Base-by-base conservation (phyloP, 2,329 filamentous ascomycete species). In the Botrytis sinoallii region DNA sequence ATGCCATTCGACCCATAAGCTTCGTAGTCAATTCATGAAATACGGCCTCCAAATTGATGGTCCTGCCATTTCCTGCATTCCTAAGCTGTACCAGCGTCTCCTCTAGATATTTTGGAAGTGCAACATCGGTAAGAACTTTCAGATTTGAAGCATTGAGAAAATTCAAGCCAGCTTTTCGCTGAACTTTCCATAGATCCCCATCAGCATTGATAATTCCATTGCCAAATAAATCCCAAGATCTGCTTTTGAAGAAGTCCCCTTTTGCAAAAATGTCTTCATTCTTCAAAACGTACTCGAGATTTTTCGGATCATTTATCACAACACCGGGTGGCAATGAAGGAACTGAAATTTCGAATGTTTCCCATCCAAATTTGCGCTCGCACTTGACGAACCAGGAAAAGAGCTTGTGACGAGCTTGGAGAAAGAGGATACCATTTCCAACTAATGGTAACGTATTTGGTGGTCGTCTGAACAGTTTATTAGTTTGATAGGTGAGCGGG, bases 141-240 rank as follows among this genome's bases (percentile, higher is more conserved):
- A 91, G 79, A 76, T 90, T 90, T 71, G 86, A 82, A 22, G 84
- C 84, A 77, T 85, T 90, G 40, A 92, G 84, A 76, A 91, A 91
- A 42, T 85, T 81, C 22, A 88, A 76, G 1, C 90, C 90, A 6
- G 89, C 90, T 79, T 88, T 90, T 64, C 90, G 85, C 82, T 91
- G 90, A 2, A 87, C 82, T 74, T 85, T 87, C 89, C 90, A 91
- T 38, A 89, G 79, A 35, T 90, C 87, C 59, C 90, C 90, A 75
- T 91, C 89, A 40, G 87, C 86, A 76, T 91, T 92, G 81, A 91
- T 90, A 76, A 92, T 91, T 40, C 90, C 90, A 76, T 89, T 85
- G 1, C 86, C 90, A 75, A 92, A 92, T 0, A 92, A 81, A 78
- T 91, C 89, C 85, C 86, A 87, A 0, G 89, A 87, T 55, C 88